Evolutionary conservation across 108 stramenopile species (phyloP), one percentile per base, ranked within the genome.

Genomic region (Mediolabrus comicus): DNA sequence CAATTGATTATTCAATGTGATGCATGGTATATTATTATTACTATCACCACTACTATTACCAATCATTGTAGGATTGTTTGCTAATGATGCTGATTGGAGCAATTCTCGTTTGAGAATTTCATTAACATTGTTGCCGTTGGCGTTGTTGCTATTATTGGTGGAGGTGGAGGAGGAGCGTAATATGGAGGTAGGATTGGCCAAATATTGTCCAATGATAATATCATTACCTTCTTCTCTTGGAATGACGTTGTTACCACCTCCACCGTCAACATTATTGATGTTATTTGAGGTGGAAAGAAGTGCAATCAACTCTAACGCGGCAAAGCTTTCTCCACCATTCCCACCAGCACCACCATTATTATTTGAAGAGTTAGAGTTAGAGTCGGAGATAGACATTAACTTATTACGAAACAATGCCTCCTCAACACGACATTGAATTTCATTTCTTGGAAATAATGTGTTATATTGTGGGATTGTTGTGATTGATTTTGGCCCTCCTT

Each of bases 1-100:
- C n/a, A 38, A 14, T 72, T 65, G 38, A 19, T 65, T 53, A 22
- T 62, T 46, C 30, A 85, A 55, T n/a, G 60, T 34, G 16, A 83
- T 58, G 57, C 41, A 30, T 63, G 78, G 13, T 30, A 60, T 11
- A 14, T 57, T 41, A 36, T 35, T n/a, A n/a, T n/a, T n/a, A n/a
- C n/a, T n/a, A n/a, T n/a, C n/a, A n/a, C 29, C 64, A 55, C 39
- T 86, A 43, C 53, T 62, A 63, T 57, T 84, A 81, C 33, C n/a
- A n/a, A n/a, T n/a, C n/a, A n/a, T n/a, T 51, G 32, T 27, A 19
- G 67, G 38, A 55, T 36, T 77, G 41, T 34, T 60, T 39, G 31
- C 19, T 14, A 51, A 32, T 31, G 56, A 9, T 54, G 32, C 0
- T 64, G 32, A 49, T 22, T 49, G 46, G 2, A 49, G 14, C 5